Percentiles rank a stretch among this genome's conserved stretches.
Evolutionary conservation across 2,329 filamentous ascomycete genomes (phyloP).

Genomic region (Colletotrichum paranaense): DNA sequence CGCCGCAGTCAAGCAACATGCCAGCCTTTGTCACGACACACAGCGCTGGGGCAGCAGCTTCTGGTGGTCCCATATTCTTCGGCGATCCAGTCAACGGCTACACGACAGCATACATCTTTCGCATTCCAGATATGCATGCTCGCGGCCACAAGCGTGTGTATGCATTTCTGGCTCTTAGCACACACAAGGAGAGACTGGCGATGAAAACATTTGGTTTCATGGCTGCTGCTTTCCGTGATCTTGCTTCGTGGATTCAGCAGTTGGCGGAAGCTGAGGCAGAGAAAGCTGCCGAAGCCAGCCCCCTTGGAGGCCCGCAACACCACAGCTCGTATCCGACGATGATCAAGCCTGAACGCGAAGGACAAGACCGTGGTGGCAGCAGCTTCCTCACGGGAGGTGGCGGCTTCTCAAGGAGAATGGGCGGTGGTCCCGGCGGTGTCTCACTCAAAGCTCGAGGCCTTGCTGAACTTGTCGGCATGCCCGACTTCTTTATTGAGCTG

Average conservation of each 20-base stretch:
- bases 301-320: constrained; percentile 53
- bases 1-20: constrained; percentile 47
- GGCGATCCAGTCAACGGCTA: constrained; percentile 74
- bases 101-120: constrained; percentile 78
- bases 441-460: constrained; percentile 69
- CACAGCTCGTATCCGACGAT: constrained; percentile 42
- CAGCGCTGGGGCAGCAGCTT: constrained; percentile 63
- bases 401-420: constrained; percentile 69
- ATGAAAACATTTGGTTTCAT: constrained; percentile 75
- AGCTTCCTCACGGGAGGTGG: constrained; percentile 68
- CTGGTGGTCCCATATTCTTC: constrained; percentile 76
- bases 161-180: constrained; percentile 73
- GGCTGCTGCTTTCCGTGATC: constrained; percentile 70
- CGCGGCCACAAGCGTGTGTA: constrained; percentile 77
- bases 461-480: constrained; percentile 73
- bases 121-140: constrained; percentile 75
- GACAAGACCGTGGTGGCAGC: constrained; percentile 56
- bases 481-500: constrained; percentile 76
- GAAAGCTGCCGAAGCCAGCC: constrained; percentile 57
- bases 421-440: constrained; percentile 65
- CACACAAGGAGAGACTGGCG: constrained; percentile 71
- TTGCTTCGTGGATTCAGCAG: constrained; percentile 74
- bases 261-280: constrained; percentile 73
- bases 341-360: constrained; percentile 13
- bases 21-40: constrained; percentile 67